Percentiles rank a stretch among this genome's conserved stretches.
Conservation (phyloP, 2,329 filamentous ascomycete genomes). For the Didymella glomerata region DNA sequence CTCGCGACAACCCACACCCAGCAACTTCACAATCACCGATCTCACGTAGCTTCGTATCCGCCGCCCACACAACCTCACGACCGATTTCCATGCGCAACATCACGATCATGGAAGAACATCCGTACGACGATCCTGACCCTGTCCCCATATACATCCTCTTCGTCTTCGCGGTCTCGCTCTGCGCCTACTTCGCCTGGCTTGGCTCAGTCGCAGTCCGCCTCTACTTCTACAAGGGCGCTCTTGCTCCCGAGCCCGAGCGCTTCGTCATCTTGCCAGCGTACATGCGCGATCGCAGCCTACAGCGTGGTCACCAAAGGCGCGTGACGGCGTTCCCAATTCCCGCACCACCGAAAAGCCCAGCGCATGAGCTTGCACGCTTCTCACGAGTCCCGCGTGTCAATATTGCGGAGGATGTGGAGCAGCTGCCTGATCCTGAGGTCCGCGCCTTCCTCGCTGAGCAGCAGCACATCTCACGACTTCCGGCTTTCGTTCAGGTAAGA, state of each 20-base stretch:
- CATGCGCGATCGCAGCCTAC: conserved; percentile 11
- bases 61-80: no score
- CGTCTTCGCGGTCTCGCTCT: conserved; percentile 26
- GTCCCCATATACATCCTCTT: conserved; percentile 28
- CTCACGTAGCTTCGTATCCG: no score
- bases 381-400: conserved; percentile 16
- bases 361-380: background rate
- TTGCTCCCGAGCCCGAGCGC: conserved; percentile 29
- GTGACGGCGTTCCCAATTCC: conserved; percentile 5
- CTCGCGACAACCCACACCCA: no score
- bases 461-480: conserved; percentile 35
- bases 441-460: conserved; percentile 33
- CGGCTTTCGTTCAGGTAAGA: conserved; percentile 29
- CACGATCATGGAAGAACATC: background rate
- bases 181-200: conserved; percentile 33
- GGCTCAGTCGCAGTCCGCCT: conserved; percentile 33
- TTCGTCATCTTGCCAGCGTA: conserved; percentile 33
- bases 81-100: no score
- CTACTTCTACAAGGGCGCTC: conserved; percentile 38
- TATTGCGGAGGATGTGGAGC: conserved; percentile 15
- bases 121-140: conserved; percentile 4
- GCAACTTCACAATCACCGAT: no score
- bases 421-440: conserved; percentile 16
- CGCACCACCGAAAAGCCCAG: conserved; percentile 3
- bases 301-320: conserved; percentile 4